Base-by-base conservation (phyloP, 768 basidiomycete species). In the Collybiopsis confluens region DNA sequence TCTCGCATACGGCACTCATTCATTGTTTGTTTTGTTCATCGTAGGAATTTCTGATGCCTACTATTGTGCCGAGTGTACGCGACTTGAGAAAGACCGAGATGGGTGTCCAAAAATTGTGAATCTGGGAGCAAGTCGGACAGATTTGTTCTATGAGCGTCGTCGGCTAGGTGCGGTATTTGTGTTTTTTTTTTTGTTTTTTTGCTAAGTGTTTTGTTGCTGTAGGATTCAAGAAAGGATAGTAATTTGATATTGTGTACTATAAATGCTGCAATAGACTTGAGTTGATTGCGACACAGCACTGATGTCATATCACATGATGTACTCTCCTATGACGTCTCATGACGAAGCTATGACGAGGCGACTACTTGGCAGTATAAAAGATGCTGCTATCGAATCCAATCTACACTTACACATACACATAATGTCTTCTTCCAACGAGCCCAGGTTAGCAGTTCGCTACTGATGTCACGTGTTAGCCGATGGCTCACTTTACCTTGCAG, bases 21-120 rank as follows among this genome's bases (percentile, higher is more conserved):
- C 42, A 13, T 20, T 37, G 7, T 28, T 37, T 43, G 44, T 57
- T 48, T 42, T 42, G 2, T 30, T 15, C 23, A 16, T 7, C 5
- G 9, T 35, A 96, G 96, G 96, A 64, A 97, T 99, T 47, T 98
- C 95, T 23, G 97, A 99, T 67, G 97, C 97, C 2, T 98, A 98
- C 70, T 99, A 99, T 64, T 99, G 97, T 59, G 95, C 96, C 1
- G 94, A 96, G 72, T 98, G 92, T 64, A 93, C 90, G n/a, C 77
- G 95, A 46, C 73, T 98, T 46, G 97, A 99, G 68, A 98, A 98
- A 65, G 95, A 98, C 62, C 77, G 97, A 33, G 97, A 99, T 69
- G 97, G 97, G 1, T 99, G 97, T 74, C 94, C 94, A 7, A 98
- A 98, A 81, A 93, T 96, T 62, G 92, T 96, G 57, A 96, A 97